Conservation (phyloP, 1,284 basidiomycete species). For the Stygiomarasmius scandens region DNA sequence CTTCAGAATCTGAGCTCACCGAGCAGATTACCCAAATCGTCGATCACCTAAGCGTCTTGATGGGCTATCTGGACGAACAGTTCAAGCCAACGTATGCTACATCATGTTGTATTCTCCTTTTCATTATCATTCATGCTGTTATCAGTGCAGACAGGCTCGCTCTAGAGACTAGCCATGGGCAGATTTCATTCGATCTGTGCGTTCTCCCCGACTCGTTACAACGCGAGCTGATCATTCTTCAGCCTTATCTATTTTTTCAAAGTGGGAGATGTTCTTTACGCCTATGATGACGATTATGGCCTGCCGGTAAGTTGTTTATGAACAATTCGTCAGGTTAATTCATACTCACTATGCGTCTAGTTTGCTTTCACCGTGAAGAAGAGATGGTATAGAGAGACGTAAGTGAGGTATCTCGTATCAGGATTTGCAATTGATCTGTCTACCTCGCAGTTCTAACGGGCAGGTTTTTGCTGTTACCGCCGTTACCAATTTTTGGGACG, state of each 20-base stretch:
- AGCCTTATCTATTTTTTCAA: background rate
- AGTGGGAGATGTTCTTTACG: background rate
- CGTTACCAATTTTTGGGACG: too few species aligned
- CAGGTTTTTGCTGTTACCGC: too few species aligned
- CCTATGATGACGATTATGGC: background rate
- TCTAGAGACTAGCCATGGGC: background rate
- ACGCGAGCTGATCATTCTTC: background rate
- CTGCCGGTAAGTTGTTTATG: background rate
- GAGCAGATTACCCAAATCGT: background rate
- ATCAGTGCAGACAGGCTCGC: background rate
- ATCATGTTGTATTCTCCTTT: too few species aligned
- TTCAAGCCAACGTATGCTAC: background rate
- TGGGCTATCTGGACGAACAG: background rate
- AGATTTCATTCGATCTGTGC: background rate
- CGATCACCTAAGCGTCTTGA: background rate
- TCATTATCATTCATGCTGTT: background rate
- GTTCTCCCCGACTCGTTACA: background rate
- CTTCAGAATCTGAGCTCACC: background rate
- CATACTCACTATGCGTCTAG: too few species aligned
- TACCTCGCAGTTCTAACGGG: too few species aligned
- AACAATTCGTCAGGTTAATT: too few species aligned
- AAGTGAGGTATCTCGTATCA: too few species aligned
- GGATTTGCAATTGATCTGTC: too few species aligned
- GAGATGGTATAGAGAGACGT: too few species aligned
- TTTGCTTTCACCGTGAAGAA: too few species aligned